Evolutionary conservation across 1,284 basidiomycete genomes (phyloP).

Genomic region (Ceratobasidium sp.): DNA sequence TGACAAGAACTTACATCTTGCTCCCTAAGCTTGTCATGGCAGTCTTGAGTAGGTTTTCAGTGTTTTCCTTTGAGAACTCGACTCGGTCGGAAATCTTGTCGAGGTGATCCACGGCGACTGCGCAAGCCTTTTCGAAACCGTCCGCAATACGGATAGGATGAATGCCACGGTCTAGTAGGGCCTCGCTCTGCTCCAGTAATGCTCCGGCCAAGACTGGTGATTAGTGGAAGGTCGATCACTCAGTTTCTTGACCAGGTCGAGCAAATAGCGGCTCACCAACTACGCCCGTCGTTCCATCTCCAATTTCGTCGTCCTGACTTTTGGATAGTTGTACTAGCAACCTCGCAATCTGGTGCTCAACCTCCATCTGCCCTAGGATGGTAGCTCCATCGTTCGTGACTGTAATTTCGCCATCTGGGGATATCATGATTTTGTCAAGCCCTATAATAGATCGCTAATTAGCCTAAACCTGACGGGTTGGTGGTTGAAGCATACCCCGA

Average conservation of each 20-base stretch:
- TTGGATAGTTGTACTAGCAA: constrained; percentile 96
- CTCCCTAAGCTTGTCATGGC: constrained; percentile 96
- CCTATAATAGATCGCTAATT: constrained; percentile 64
- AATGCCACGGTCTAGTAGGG: constrained; percentile 95
- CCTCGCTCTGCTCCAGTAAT: constrained; percentile 89
- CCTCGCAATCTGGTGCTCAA: constrained; percentile 99
- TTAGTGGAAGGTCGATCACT: neutral
- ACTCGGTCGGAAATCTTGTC: constrained; percentile 94
- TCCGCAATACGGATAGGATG: constrained; percentile 99
- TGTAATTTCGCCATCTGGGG: constrained; percentile 97
- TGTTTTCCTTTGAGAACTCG: constrained; percentile 85
- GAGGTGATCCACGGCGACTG: constrained; percentile 89
- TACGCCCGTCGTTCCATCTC: constrained; percentile 98
- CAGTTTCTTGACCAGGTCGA: neutral
- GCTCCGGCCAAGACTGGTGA: constrained; percentile 92
- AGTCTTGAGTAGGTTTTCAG: constrained; percentile 90
- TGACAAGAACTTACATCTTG: constrained; percentile 83
- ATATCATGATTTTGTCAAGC: constrained; percentile 99
- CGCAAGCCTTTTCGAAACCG: constrained; percentile 95
- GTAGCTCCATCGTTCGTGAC: constrained; percentile 99
- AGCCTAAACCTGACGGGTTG: neutral
- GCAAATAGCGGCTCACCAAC: constrained; percentile 76
- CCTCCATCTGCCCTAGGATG: constrained; percentile 95
- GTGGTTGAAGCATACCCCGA: constrained; percentile 69
- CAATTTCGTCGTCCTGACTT: constrained; percentile 99